These are phyloP conservation scores for Ustilaginoidea virens DNA, from an alignment of 2,329 filamentous ascomycete species.

Conservation along the genomic window DNA sequence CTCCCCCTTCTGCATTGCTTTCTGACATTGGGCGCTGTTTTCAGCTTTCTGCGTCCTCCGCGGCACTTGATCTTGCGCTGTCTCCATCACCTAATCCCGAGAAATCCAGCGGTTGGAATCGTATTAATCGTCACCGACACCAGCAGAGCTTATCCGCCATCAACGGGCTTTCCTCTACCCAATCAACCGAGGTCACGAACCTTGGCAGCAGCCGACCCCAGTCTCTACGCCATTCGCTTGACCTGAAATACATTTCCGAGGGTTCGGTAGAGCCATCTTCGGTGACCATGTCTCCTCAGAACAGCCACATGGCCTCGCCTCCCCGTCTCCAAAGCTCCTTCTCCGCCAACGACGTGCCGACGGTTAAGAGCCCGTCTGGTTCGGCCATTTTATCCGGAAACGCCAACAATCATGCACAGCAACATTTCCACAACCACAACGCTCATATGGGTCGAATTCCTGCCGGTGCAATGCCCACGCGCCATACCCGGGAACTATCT, in stretches of 20 bases:
- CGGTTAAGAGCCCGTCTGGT: slow-evolving; percentile 54
- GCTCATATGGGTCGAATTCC: slow-evolving; percentile 70
- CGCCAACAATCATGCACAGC: slow-evolving; percentile 43
- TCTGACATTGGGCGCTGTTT: slow-evolving; percentile 19
- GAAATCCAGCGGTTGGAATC: slow-evolving; percentile 34
- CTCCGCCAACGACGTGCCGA: slow-evolving; percentile 79
- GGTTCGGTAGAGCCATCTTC: slow-evolving; percentile 21
- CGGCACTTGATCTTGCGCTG: slow-evolving; percentile 65
- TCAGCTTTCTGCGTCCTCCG: slow-evolving; percentile 67
- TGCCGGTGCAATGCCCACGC: slow-evolving; percentile 44
- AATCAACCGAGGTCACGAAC: slow-evolving; percentile 28
- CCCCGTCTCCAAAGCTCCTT: slow-evolving; percentile 76
- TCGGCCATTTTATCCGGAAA: slow-evolving; percentile 26
- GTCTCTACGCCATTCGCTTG: slow-evolving; percentile 43
- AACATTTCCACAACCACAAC: slow-evolving; percentile 63
- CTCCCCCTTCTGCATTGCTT: slow-evolving; percentile 8
- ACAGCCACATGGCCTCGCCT: slow-evolving; percentile 43
- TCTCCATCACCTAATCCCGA: slow-evolving; percentile 52
- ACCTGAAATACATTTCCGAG: slow-evolving; percentile 35
- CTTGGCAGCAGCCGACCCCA: slow-evolving; percentile 30
- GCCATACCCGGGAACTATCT: slow-evolving; percentile 60
- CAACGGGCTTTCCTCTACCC: slow-evolving; percentile 22
- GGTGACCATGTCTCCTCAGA: slow-evolving; percentile 28
- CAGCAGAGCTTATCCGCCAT: slow-evolving; percentile 41
- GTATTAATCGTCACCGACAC: slow-evolving; percentile 53